Conservation (phyloP, 163 green algal species). For the Trebouxia gelatinosa region DNA sequence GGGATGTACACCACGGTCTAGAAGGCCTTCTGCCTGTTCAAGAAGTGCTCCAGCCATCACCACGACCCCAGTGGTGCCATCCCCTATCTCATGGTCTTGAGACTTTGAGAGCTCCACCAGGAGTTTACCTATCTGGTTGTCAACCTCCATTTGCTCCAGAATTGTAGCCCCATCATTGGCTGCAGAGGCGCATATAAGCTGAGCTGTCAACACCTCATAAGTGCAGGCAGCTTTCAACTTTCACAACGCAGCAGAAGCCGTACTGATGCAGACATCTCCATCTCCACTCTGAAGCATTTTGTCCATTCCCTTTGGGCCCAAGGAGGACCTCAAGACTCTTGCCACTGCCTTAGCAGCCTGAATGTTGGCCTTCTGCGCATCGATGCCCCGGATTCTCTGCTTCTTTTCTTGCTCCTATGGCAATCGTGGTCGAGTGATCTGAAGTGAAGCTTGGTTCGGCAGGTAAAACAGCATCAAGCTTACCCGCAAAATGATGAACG, state of each 20-base stretch:
- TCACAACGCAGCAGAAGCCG: slow-evolving; percentile 28
- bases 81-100: slow-evolving; percentile 97
- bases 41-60: slow-evolving; percentile 84
- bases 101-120: slow-evolving; percentile 95
- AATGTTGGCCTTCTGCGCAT: slow-evolving; percentile 97
- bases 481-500: slow-evolving; percentile 96
- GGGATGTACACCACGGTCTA: slow-evolving; percentile 97
- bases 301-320: slow-evolving; percentile 99
- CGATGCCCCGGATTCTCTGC: slow-evolving; percentile 83
- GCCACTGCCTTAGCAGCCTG: slow-evolving; percentile 91
- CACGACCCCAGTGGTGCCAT: slow-evolving; percentile 97
- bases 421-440: background rate
- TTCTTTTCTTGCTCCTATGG: slow-evolving; percentile 91
- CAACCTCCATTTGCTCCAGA: slow-evolving; percentile 98
- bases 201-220: background rate
- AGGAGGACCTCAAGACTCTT: slow-evolving; percentile 83
- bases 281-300: slow-evolving; percentile 98
- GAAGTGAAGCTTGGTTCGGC: background rate
- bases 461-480: background rate
- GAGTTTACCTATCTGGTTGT: slow-evolving; percentile 99
- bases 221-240: background rate
- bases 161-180: slow-evolving; percentile 99
- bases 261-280: slow-evolving; percentile 98
- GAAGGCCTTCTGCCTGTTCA: slow-evolving; percentile 83
- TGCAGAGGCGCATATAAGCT: slow-evolving; percentile 46